A percentile compares a stretch with the other conserved stretches of the same genome.
These are phyloP conservation scores for Dichotomocladium elegans DNA, from an alignment of 371 early-diverging fungal species.

Conservation along the genomic window DNA sequence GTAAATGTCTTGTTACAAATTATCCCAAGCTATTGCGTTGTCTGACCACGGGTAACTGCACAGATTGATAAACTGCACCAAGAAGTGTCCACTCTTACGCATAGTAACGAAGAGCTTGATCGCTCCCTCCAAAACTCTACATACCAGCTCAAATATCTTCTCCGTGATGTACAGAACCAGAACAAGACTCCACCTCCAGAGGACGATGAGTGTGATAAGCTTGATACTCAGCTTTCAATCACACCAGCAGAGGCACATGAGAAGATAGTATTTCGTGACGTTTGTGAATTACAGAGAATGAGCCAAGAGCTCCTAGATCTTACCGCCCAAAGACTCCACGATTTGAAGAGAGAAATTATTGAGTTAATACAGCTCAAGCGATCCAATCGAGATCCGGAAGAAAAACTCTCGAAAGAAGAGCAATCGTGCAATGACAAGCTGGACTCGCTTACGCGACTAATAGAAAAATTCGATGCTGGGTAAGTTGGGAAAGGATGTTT, in stretches of 20 bases:
- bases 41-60: not conserved
- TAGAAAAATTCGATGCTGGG: too few species aligned
- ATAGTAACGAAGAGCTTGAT: not conserved
- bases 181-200: constrained; percentile 8
- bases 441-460: not conserved
- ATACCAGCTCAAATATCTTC: constrained; percentile 16
- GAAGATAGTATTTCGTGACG: constrained; percentile 11
- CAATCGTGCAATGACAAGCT: not conserved
- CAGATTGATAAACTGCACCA: not conserved
- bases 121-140: constrained; percentile 6
- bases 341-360: not conserved
- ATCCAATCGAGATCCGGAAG: not conserved
- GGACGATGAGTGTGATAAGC: constrained; percentile 4
- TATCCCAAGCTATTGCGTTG: not conserved
- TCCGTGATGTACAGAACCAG: constrained; percentile 13
- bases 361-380: not conserved
- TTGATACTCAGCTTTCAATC: constrained; percentile 2
- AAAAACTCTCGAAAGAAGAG: not conserved
- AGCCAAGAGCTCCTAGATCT: constrained; percentile 11
- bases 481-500: not conserved
- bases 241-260: constrained; percentile 6
- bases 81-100: not conserved
- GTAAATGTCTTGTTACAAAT: not conserved
- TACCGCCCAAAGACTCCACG: not conserved
- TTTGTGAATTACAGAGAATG: constrained; percentile 10